phyloP scores from a whole-genome alignment of 805 yeast species.

The Torulaspora delbrueckii region DNA sequence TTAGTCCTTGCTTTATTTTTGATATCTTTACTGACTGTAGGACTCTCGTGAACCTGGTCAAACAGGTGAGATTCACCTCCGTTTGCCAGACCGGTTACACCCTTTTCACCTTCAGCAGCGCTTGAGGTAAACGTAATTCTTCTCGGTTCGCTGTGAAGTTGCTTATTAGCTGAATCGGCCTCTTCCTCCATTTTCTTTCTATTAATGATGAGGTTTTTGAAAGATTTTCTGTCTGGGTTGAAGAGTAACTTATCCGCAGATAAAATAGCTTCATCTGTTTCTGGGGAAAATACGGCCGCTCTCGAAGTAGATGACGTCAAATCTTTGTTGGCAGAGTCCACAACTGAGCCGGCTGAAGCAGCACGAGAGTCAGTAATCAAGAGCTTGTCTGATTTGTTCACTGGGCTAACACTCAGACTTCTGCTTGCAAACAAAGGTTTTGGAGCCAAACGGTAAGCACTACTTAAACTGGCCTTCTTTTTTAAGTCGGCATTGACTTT shows the following conservation, averaged over 20 bases:
- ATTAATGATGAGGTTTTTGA: constrained; percentile 28
- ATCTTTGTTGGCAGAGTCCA: constrained; percentile 17
- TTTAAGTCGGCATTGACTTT: constrained; percentile 46
- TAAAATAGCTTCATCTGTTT: constrained; percentile 23
- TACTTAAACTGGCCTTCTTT: constrained; percentile 54
- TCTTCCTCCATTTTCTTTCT: constrained; percentile 18
- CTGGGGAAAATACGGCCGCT: constrained; percentile 11
- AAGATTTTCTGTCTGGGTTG: constrained; percentile 30
- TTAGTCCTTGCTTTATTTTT: constrained; percentile 5
- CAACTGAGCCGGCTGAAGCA: constrained; percentile 11
- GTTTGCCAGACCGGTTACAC: constrained; percentile 1
- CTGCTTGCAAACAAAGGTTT: constrained; percentile 45
- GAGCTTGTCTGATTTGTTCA: constrained; percentile 1
- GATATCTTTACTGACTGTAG: constrained; percentile 11
- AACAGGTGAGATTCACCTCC: constrained; percentile 10
- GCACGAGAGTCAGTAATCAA: constrained; percentile 4
- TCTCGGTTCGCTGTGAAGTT: constrained; percentile 13
- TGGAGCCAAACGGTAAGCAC: constrained; percentile 63
- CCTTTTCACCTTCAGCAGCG: constrained; percentile 6
- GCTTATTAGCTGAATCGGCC: constrained; percentile 2
- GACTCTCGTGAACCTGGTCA: constrained; percentile 12
- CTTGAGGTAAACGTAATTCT: constrained; percentile 17
- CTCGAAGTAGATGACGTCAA: constrained; percentile 11
- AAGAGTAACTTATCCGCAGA: constrained; percentile 22
- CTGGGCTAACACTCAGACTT: constrained; percentile 3